Conservation (phyloP, 2,329 filamentous ascomycete species). For the Phialocephala subalpina region DNA sequence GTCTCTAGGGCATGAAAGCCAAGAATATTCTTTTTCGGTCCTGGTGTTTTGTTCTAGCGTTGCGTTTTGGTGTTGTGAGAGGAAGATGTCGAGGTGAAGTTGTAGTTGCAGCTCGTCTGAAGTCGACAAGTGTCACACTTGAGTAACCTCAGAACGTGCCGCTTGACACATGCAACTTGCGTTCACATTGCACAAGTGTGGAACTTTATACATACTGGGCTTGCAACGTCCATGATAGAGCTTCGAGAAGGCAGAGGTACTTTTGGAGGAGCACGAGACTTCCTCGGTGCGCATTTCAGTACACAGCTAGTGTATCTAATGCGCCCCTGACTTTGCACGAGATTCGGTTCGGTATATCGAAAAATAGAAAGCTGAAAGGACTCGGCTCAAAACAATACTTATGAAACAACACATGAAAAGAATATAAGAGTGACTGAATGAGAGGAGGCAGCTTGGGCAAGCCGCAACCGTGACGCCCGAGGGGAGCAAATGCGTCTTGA, state of each 20-base stretch:
- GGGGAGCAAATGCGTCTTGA: background rate
- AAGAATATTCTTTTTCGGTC: slow-evolving; percentile 1
- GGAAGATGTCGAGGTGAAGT: background rate
- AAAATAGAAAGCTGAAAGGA: too few relatives aligned
- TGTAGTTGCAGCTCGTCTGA: background rate
- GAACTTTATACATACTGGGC: background rate
- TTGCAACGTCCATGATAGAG: background rate
- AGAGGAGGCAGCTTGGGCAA: too few relatives aligned
- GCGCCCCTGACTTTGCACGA: too few relatives aligned
- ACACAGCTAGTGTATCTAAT: too few relatives aligned
- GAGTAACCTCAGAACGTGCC: background rate
- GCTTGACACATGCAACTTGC: background rate
- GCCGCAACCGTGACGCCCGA: too few relatives aligned
- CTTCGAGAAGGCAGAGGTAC: background rate
- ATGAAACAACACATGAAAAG: too few relatives aligned
- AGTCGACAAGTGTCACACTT: background rate
- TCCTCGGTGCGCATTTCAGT: background rate
- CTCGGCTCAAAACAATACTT: too few relatives aligned
- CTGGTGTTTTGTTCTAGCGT: background rate
- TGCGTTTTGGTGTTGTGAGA: background rate
- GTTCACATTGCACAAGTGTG: background rate
- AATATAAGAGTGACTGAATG: too few relatives aligned
- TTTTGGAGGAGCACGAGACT: slow-evolving; percentile 1
- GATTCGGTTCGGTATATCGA: too few relatives aligned
- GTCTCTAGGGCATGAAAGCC: background rate